These are phyloP conservation scores for Lentinula novae-zelandiae DNA, from an alignment of 1,284 basidiomycete species.

Conservation along the genomic window DNA sequence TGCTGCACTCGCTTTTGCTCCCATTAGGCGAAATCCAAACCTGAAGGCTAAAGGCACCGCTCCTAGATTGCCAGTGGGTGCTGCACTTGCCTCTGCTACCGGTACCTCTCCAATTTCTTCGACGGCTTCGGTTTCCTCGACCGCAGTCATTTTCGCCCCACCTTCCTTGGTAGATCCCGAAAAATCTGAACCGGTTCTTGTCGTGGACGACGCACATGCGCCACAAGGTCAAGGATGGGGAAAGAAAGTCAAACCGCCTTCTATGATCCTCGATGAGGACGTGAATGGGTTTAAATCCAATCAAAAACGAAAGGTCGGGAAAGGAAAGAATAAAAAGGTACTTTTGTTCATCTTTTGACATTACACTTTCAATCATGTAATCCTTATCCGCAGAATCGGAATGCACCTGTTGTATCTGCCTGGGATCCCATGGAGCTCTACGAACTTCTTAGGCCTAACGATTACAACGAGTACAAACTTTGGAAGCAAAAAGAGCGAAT, in stretches of 20 bases:
- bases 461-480: constrained; percentile 81
- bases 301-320: constrained; percentile 45
- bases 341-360: constrained; percentile 16
- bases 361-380: not conserved
- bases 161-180: constrained; percentile 49
- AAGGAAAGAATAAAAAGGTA: constrained; percentile 64
- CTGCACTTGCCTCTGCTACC: constrained; percentile 36
- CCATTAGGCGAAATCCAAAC: constrained; percentile 54
- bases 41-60: constrained; percentile 51
- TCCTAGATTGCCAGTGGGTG: constrained; percentile 60
- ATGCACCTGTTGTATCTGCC: constrained; percentile 41
- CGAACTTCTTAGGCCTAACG: constrained; percentile 78
- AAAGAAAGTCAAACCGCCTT: constrained; percentile 84
- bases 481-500: constrained; percentile 74
- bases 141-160: constrained; percentile 69
- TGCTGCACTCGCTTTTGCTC: constrained; percentile 82
- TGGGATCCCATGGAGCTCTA: constrained; percentile 82
- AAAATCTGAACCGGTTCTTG: constrained; percentile 18
- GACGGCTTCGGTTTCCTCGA: constrained; percentile 50
- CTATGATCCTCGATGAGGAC: constrained; percentile 83
- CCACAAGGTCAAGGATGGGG: constrained; percentile 59
- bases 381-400: constrained; percentile 50
- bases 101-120: constrained; percentile 10
- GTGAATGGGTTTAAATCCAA: constrained; percentile 75
- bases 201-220: constrained; percentile 18